phyloP scores from a whole-genome alignment of 1,139 yeast genomes.

The Diutina ranongensis region DNA sequence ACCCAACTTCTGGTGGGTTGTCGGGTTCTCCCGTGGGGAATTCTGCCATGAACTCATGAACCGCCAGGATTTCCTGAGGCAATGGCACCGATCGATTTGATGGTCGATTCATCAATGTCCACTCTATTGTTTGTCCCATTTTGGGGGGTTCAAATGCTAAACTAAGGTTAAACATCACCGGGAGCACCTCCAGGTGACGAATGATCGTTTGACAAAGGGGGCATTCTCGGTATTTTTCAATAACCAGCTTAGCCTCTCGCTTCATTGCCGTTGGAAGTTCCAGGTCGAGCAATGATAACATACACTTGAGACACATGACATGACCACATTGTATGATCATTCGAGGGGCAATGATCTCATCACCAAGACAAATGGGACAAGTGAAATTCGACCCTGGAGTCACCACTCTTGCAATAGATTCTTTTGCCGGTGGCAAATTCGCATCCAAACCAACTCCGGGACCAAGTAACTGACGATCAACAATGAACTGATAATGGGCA shows the following conservation, averaged over 20 bases:
- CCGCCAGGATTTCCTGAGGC: conserved; percentile 34
- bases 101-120: conserved; percentile 67
- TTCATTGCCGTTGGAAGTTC: conserved; percentile 33
- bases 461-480: conserved; percentile 50
- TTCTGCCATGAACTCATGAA: conserved; percentile 16
- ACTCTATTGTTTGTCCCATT: conserved; percentile 44
- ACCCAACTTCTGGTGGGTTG: conserved; percentile 15
- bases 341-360: conserved; percentile 80
- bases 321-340: conserved; percentile 92
- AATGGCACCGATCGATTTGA: conserved; percentile 49
- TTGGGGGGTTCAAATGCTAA: conserved; percentile 45
- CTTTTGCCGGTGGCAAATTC: conserved; percentile 55
- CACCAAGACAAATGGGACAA: conserved; percentile 88
- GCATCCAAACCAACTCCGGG: conserved; percentile 56
- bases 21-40: conserved; percentile 21
- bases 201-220: conserved; percentile 75
- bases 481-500: conserved; percentile 75
- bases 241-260: conserved; percentile 24
- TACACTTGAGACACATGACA: conserved; percentile 73
- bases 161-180: conserved; percentile 57
- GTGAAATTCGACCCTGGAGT: conserved; percentile 58
- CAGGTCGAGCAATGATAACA: conserved; percentile 58
- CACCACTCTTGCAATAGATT: conserved; percentile 56
- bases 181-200: conserved; percentile 46
- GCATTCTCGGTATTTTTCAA: conserved; percentile 57